Evolutionary conservation across 352 stramenopile species (phyloP), one percentile per base, ranked within the genome.

Genomic region (Pythium aristosporum): DNA sequence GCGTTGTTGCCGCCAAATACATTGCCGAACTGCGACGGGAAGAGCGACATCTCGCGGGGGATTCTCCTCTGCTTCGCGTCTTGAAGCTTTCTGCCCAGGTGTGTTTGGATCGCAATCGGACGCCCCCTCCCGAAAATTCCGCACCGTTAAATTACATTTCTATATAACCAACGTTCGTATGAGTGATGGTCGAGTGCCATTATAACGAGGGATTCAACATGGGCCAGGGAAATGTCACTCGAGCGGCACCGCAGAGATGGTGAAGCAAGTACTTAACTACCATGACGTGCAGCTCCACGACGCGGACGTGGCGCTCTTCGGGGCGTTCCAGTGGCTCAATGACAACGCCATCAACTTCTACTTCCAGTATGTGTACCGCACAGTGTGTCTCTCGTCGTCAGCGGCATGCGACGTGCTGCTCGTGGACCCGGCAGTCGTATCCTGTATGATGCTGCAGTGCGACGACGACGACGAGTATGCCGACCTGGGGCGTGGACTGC

Each of bases 271-370:
- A 72, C 77, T 91, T 25, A 83, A 87, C 41, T 95, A 87, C 66
- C 80, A 92, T 57, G 84, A 91, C 63, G 84, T 87, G 63, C 82
- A 89, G 80, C 74, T 95, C 30, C 93, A 95, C 65, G 82, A 78
- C 51, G 79, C 81, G 63, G 86, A 95, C 65, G 80, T 93, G 34
- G 72, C 62, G 73, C 82, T 95, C 34, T 92, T 95, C 56, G 13
- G 52, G 6, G 55, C 51, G 13, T 63, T 43, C 12, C 66, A 86
- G 62, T 95, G 86, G 86, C 85, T 95, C 32, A 93, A 95, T 61
- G 86, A 95, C 69, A 92, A 85, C 30, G 69, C 82, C 23, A 74
- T 95, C 63, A 85, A 93, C 76, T 95, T 95, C 60, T 93, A 91
- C 69, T 77, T 95, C 50, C 75, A 87, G 67, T 87, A 79, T 60